Evolutionary conservation across 768 basidiomycete genomes (phyloP).

Genomic region (Fistulinella prunicolor): DNA sequence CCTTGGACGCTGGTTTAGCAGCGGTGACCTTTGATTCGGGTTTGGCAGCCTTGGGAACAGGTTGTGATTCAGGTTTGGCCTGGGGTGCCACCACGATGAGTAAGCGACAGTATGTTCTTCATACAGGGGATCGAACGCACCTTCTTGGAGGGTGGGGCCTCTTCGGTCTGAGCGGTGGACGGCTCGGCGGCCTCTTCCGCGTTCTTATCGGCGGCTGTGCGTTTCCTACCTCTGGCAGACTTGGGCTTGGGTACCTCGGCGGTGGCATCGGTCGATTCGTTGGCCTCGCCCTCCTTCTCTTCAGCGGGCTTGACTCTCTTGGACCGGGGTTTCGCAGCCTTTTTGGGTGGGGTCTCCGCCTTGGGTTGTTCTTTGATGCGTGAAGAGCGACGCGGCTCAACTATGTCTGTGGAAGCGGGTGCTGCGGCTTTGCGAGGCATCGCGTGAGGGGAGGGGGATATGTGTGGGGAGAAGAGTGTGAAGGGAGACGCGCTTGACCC

Average conservation of each 20-base stretch:
- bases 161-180: slow-evolving; percentile 36
- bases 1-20: slow-evolving; percentile 32
- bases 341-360: slow-evolving; percentile 49
- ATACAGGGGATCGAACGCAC: slow-evolving; percentile 31
- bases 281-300: slow-evolving; percentile 45
- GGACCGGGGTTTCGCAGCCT: slow-evolving; percentile 60
- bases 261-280: slow-evolving; percentile 32
- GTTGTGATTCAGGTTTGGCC: slow-evolving; percentile 44
- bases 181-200: slow-evolving; percentile 37
- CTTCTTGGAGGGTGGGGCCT: slow-evolving; percentile 63
- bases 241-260: slow-evolving; percentile 40
- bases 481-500: slow-evolving; percentile 32
- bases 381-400: slow-evolving; percentile 65
- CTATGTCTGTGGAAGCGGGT: slow-evolving; percentile 35
- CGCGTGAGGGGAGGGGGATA: not conserved
- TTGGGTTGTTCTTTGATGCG: slow-evolving; percentile 75
- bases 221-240: slow-evolving; percentile 54
- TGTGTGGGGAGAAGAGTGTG: slow-evolving; percentile 15
- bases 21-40: slow-evolving; percentile 34
- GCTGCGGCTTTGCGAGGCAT: slow-evolving; percentile 75
- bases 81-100: slow-evolving; percentile 19
- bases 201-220: slow-evolving; percentile 41
- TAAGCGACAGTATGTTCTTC: too few species aligned
- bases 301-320: slow-evolving; percentile 40
- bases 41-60: slow-evolving; percentile 27